phyloP scores from a whole-genome alignment of 192 early-diverging fungal genomes.

The Rhizoclosmatium sp. region DNA sequence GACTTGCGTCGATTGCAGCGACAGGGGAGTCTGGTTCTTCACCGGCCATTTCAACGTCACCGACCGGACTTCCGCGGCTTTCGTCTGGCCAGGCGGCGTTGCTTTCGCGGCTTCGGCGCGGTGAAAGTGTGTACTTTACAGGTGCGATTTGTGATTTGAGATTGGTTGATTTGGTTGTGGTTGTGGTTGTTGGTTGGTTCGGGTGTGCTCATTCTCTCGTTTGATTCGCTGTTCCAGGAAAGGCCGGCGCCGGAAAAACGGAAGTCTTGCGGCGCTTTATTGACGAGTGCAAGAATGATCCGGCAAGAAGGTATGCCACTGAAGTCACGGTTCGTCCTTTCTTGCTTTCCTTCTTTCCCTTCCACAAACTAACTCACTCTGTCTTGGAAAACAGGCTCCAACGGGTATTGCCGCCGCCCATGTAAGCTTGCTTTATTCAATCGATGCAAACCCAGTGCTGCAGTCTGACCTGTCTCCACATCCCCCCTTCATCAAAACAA shows the following conservation, averaged over 20 bases:
- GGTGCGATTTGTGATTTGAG: constrained; percentile 12
- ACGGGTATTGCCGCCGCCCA: constrained; percentile 58
- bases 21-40: too few species aligned
- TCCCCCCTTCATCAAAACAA: constrained; percentile 1
- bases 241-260: constrained; percentile 59
- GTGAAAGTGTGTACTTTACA: constrained; percentile 55
- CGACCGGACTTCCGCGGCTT: constrained; percentile 1
- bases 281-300: neutral
- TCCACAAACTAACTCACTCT: neutral
- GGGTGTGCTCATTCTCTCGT: too few species aligned
- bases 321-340: constrained; percentile 47
- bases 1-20: too few species aligned
- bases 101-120: constrained; percentile 37
- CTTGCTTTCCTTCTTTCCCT: constrained; percentile 4
- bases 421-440: constrained; percentile 31
- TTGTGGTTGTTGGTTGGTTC: too few species aligned
- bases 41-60: too few species aligned
- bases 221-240: constrained; percentile 29
- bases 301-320: constrained; percentile 16
- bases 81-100: constrained; percentile 38
- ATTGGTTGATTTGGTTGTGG: neutral
- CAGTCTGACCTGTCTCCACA: too few species aligned
- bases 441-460: neutral
- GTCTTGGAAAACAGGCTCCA: constrained; percentile 45
- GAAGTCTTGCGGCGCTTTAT: constrained; percentile 50